Base-by-base conservation (phyloP, 768 basidiomycete species). In the Leccinum longicurvipes region DNA sequence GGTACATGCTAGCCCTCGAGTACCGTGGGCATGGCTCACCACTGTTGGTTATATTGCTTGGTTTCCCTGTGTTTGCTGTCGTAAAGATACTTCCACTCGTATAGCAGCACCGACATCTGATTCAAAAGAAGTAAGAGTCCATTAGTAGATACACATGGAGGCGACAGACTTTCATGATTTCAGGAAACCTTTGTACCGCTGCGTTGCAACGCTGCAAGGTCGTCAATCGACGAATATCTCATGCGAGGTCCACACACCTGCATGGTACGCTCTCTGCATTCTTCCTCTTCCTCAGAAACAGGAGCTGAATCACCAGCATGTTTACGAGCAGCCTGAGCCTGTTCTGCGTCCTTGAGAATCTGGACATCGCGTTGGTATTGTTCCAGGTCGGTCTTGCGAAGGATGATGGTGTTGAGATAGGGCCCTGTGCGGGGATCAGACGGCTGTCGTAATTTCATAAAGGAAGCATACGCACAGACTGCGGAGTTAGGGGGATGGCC, bases 21-120 rank as follows among this genome's bases (percentile, higher is more conserved):
- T 31, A 17, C 3, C 17, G 7, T 1, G 3, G 4, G 2, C 6
- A 11, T 12, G 32, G 39, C 59, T 53, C 36, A 68, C 72, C 65
- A 72, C 8, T 0, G 0, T 14, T 46, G 24, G 47, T 64, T 67
- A 3, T 24, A 4, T 2, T 19, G 54, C 47, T 63, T 62, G 9
- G 56, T n/a, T 0, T 5, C 25, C 12, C 32, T 50, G 3, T 48
- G 45, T 24, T 50, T 44, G 5, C 2, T 17, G 11, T 60, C 60
- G 34, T 72, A 68, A 3, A 24, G 12, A 21, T 25, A 4, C 58
- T 59, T 74, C 75, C 74, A 76, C 11, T 14, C 7, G 14, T 59
- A 25, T 19, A 76, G 39, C 11, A 44, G 23, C 4, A 61, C 60
- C 8, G 66, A 71, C 15, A 73, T 49, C 67, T 63, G 47, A n/a